phyloP scores from a whole-genome alignment of 176 grass and related monocot genomes.

The Musa acuminata region DNA sequence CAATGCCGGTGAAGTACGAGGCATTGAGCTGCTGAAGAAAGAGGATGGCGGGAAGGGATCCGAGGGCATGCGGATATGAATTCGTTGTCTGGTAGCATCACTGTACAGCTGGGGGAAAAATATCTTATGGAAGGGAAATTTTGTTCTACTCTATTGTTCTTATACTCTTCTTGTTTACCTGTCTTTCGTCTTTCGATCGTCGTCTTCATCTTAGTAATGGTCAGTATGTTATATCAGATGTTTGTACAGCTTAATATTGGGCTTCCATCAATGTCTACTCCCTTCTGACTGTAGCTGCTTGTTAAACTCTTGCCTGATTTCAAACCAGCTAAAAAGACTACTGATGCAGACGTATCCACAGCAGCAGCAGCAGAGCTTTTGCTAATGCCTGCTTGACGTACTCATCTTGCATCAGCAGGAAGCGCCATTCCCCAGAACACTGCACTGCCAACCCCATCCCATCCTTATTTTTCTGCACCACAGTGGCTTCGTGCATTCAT shows the following conservation, averaged over 20 bases:
- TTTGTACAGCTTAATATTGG: constrained; percentile 10
- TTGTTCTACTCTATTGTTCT: constrained; percentile 30
- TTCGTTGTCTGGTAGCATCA: background rate
- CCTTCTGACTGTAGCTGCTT: background rate
- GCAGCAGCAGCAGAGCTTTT: background rate
- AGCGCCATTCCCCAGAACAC: background rate
- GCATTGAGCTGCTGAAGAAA: constrained; percentile 66
- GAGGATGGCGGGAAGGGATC: background rate
- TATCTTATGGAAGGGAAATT: constrained; percentile 32
- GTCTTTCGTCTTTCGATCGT: background rate
- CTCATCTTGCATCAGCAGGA: background rate
- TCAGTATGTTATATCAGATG: background rate
- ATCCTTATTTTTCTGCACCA: background rate
- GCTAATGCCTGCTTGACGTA: background rate
- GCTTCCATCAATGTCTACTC: background rate
- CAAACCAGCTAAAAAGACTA: background rate
- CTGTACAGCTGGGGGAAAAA: constrained; percentile 3
- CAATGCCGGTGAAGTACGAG: constrained; percentile 72
- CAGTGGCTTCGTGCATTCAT: background rate
- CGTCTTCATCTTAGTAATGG: background rate
- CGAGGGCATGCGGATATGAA: background rate
- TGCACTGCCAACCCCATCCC: background rate
- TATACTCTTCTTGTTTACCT: constrained; percentile 13
- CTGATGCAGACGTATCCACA: too few species aligned
- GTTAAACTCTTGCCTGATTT: background rate